Evolutionary conservation across 768 basidiomycete genomes (phyloP), one percentile per base, ranked within the genome.

Genomic region (Calocybe cyanea): DNA sequence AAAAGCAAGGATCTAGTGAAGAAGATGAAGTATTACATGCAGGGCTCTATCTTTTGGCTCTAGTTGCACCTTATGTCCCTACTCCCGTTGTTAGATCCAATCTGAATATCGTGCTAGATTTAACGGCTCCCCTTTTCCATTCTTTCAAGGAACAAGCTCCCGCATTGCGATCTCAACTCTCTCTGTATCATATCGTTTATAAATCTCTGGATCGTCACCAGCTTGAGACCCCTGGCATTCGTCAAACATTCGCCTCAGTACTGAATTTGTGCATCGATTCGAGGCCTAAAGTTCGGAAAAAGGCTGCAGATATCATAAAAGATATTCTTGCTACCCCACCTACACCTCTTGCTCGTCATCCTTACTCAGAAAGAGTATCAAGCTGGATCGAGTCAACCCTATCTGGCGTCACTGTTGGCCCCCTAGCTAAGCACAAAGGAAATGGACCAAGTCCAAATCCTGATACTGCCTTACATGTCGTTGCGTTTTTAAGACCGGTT

Each of bases 241-340:
- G 88, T 31, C 89, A 94, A 61, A 75, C 84, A 2, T 97, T 93
- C 72, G 85, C 87, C 35, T 84, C 88, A 30, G 71, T 96, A 43
- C 69, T 98, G 33, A 85, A 89, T 38, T 68, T 96, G 38, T 84
- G 81, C 54, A 72, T 92, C 35, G 96, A 99, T 67, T 77, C 84
- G 3, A 72, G 96, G 41, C 96, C 96, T 15, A 97, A 98, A 70
- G 92, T 99, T 42, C 82, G 96, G 45, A 93, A 80, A 64, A 82
- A 85, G 59, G 93, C 94, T 18, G 84, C 85, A 37, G 94, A 97
- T 58, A 78, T 87, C 15, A 77, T 99, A 24, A 78, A 76, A 56
- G 86, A 89, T 54, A 74, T 92, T 3, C 71, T 99, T 28, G 72
- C 76, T 13, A 73, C 73, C 19, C 92, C 93, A 7, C 88, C 91